phyloP scores from a whole-genome alignment of 2,329 filamentous ascomycete species.

The Rhexocercosporidium sp. region DNA sequence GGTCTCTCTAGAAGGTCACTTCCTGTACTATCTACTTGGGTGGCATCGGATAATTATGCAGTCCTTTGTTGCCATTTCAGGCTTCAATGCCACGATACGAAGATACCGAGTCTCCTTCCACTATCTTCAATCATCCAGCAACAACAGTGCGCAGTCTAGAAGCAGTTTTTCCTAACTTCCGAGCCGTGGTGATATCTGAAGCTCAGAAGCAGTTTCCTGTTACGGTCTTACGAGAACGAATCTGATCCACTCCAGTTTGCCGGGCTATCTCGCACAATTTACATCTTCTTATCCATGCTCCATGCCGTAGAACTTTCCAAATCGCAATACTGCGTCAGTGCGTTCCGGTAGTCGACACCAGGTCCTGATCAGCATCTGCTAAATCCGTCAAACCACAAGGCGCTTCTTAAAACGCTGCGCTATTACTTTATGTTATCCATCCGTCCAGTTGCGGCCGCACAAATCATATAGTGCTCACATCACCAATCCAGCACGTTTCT shows the following conservation, averaged over 20 bases:
- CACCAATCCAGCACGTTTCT: not conserved
- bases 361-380: not conserved
- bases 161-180: not conserved
- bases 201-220: not conserved
- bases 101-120: not conserved
- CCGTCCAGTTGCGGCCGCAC: not conserved
- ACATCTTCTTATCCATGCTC: not conserved
- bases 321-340: not conserved
- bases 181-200: not conserved
- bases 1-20: not conserved
- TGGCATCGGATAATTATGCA: not conserved
- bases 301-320: not conserved
- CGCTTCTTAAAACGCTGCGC: not conserved
- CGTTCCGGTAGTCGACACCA: not conserved
- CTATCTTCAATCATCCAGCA: not conserved
- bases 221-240: conserved; percentile 8
- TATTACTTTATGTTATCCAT: conserved; percentile 1
- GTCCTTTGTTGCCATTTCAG: not conserved
- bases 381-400: not conserved
- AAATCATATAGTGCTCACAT: not conserved
- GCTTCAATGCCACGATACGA: not conserved
- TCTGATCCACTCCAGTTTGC: not conserved
- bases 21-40: not conserved
- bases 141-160: not conserved
- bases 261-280: not conserved